Base-by-base conservation (phyloP, 345 rosid genomes). In the Mallotus nudiflorus region DNA sequence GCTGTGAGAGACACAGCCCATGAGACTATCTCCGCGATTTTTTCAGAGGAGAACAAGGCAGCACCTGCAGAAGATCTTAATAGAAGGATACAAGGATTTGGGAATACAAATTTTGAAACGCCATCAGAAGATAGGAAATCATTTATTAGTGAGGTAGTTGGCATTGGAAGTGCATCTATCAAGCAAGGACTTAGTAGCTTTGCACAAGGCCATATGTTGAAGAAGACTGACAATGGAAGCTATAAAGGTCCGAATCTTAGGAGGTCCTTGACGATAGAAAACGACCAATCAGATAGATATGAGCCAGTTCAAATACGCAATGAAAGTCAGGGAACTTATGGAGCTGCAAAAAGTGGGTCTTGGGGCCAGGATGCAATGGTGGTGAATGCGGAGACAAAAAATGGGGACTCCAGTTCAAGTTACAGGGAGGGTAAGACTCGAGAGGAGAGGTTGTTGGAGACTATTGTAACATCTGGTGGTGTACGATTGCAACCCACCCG, bases 401-500 rank as follows among this genome's bases (percentile, higher is more conserved):
- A 75, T 71, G 90, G 78, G 71, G 87, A 81, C 24, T 78, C 97
- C 20, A 78, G 80, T 73, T 78, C 87, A 31, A 84, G 82, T 77
- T 72, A 55, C 67, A 16, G 81, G 33, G 90, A 69, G 78, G 77
- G 83, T 59, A 93, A 91, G 85, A 87, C 94, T 67, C 91, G 83
- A 62, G 98, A 96, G 71, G 99, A 89, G 72, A 86, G 86, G 72
- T 81, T 96, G 74, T 76, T 96, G 86, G 99, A 92, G 79, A 91
- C 97, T 53, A 80, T 96, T 78, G 97, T 92, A 49, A 92, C 97
- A 73, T 82, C 91, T 50, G 97, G 99, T 50, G 98, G 98, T 70
- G 92, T 96, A 65, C 96, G 99, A 22, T 76, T 96, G 63, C 97
- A 96, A 77, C 98, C 99, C 50, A 91, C 99, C 71, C 88, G 96